Evolutionary conservation across 257 asterid species (phyloP).

Genomic region (Nicotiana obtusifolia): DNA sequence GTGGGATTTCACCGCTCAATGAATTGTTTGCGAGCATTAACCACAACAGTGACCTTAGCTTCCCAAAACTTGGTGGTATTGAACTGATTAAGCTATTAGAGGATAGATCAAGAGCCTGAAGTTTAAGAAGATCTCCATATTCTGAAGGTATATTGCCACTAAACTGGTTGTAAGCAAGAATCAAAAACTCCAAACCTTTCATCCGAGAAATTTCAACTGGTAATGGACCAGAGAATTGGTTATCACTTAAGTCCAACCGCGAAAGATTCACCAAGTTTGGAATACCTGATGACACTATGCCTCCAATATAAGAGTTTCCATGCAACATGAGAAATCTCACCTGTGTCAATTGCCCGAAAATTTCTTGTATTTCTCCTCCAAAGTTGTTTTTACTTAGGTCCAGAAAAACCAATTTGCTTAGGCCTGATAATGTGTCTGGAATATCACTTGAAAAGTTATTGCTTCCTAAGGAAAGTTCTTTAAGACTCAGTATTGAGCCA

Average conservation of each 20-base stretch:
- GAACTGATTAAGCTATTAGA: conserved; percentile 53
- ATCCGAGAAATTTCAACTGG: conserved; percentile 53
- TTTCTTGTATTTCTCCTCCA: conserved; percentile 61
- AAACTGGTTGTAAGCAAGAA: conserved; percentile 67
- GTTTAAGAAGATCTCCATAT: conserved; percentile 56
- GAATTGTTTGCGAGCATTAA: conserved; percentile 73
- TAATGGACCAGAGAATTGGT: conserved; percentile 56
- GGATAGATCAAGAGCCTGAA: conserved; percentile 88
- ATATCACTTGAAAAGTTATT: conserved; percentile 68
- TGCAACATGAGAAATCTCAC: conserved; percentile 63
- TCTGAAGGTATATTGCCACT: conserved; percentile 63
- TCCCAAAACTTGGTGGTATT: conserved; percentile 62
- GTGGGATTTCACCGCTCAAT: conserved; percentile 51
- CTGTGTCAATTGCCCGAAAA: conserved; percentile 57
- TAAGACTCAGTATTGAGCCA: conserved; percentile 46
- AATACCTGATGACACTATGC: conserved; percentile 52
- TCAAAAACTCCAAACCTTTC: conserved; percentile 49
- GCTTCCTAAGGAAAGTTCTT: conserved; percentile 53
- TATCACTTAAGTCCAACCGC: conserved; percentile 77
- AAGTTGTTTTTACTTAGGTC: conserved; percentile 68
- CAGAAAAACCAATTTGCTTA: conserved; percentile 43
- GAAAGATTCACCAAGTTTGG: conserved; percentile 46
- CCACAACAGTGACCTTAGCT: conserved; percentile 59
- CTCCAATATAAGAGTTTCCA: conserved; percentile 52
- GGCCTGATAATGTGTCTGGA: conserved; percentile 46